Conservation (phyloP, 495 filamentous ascomycete species). For the Schizothecium vesticola region DNA sequence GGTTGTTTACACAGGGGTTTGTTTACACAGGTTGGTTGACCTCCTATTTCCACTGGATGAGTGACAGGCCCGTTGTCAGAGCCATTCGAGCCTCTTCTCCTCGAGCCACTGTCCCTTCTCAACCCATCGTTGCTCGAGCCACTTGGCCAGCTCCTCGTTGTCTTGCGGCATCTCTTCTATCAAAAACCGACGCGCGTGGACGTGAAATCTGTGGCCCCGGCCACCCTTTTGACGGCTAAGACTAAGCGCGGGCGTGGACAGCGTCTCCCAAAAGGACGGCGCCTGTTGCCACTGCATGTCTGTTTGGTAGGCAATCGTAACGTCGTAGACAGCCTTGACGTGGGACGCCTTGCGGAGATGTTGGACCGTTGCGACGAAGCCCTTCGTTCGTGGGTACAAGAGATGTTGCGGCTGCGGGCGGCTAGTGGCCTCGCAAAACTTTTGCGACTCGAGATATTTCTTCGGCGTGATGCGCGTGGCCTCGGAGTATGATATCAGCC, state of each 20-base stretch:
- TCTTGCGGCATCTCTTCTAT: conserved; percentile 43
- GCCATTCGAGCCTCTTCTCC: conserved; percentile 25
- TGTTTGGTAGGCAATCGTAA: conserved; percentile 51
- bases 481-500: conserved; percentile 57
- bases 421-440: conserved; percentile 44
- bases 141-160: conserved; percentile 41
- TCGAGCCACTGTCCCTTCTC: conserved; percentile 52
- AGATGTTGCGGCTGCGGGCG: conserved; percentile 47
- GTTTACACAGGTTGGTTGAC: not conserved
- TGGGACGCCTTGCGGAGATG: conserved; percentile 46
- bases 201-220: conserved; percentile 43
- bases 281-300: conserved; percentile 41
- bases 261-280: conserved; percentile 48
- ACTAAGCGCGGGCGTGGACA: conserved; percentile 36
- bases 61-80: not conserved
- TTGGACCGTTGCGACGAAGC: conserved; percentile 51
- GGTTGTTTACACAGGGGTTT: too few species aligned
- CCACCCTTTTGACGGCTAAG: conserved; percentile 9
- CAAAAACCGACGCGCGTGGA: conserved; percentile 44
- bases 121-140: conserved; percentile 51
- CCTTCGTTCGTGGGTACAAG: conserved; percentile 52
- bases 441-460: conserved; percentile 45
- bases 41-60: not conserved
- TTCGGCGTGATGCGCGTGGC: conserved; percentile 49
- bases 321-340: conserved; percentile 54